Base-by-base conservation (phyloP, 2,329 filamentous ascomycete genomes). In the Myotisia sp. region DNA sequence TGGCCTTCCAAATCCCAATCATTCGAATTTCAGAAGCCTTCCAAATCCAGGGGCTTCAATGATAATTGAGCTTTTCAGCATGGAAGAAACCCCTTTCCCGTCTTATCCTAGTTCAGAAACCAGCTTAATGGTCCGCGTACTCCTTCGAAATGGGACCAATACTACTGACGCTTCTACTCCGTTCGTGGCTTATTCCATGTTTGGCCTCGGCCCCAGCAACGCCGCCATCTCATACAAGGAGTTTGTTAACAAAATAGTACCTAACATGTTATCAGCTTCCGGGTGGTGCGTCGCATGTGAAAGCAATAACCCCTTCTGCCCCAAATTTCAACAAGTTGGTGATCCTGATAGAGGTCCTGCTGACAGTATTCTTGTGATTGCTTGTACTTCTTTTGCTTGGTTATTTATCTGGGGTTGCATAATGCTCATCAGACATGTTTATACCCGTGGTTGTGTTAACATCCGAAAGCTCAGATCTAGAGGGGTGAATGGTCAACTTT, bases 111-210 rank as follows among this genome's bases (percentile, higher is more conserved):
- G 41, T 9, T 45, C 46, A 0, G 48, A 54, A 3, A 48, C 48
- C 19, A 57, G 72, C 14, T 58, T 76, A 26, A 69, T 55, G 50
- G 64, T 75, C 19, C 62, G 67, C 13, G 71, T 75, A 47, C 55
- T 64, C 37, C 65, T 70, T 52, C 67, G 66, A 44, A 75, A 76
- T 44, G 68, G 67, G 31, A 70, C 69, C 0, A 53, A 56, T 16
- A 33, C 41, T 7, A 40, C 50, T 14, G 46, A 50, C n/a, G 29
- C 40, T 6, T 50, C 53, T 21, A 47, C 48, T 19, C 44, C 45
- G 1, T 55, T 60, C 20, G 47, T 53, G 10, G 41, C 58, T 1
- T 71, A 67, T 40, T 60, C 68, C 2, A 51, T 74, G 7, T 74
- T 74, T 46, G 58, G 59, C 28, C 52, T 58, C 35, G 60, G 60